These are phyloP conservation scores for Citrus hindsii DNA, from an alignment of 345 rosid species.

Conservation along the genomic window DNA sequence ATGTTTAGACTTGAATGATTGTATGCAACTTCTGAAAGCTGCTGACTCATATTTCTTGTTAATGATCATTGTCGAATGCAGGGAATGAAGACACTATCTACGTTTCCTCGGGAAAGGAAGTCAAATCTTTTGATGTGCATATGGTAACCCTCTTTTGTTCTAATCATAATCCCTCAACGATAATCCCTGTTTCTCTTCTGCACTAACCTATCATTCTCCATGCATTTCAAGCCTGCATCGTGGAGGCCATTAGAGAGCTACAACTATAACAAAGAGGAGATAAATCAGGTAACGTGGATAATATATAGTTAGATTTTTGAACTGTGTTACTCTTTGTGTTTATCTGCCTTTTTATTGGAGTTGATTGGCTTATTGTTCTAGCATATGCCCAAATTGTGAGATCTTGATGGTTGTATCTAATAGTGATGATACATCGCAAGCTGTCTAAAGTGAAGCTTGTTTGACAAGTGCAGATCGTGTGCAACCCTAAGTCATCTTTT, in stretches of 20 bases:
- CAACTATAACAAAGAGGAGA: conserved; percentile 80
- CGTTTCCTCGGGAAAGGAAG: conserved; percentile 59
- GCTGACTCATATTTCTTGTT: neutral
- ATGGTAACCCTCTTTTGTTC: conserved; percentile 42
- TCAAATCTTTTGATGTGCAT: conserved; percentile 78
- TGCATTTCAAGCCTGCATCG: conserved; percentile 35
- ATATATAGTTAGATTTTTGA: neutral
- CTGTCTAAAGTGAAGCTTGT: neutral
- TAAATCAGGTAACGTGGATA: conserved; percentile 58
- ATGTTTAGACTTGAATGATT: too few relatives aligned
- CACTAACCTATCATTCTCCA: neutral
- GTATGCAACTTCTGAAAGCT: neutral
- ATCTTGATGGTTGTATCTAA: neutral
- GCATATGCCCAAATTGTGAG: neutral
- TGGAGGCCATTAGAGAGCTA: conserved; percentile 62
- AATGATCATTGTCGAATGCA: conserved; percentile 19
- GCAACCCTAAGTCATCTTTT: conserved; percentile 67
- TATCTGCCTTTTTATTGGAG: neutral
- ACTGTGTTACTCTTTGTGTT: neutral
- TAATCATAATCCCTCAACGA: neutral
- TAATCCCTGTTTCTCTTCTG: neutral
- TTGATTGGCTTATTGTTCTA: neutral
- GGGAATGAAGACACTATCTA: conserved; percentile 78
- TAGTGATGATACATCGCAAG: neutral
- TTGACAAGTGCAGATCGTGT: conserved; percentile 46